Percentiles rank a stretch among this genome's conserved stretches.
These are phyloP conservation scores for Leishmania mexicana DNA, from an alignment of 208 protist genomes.

Conservation along the genomic window DNA sequence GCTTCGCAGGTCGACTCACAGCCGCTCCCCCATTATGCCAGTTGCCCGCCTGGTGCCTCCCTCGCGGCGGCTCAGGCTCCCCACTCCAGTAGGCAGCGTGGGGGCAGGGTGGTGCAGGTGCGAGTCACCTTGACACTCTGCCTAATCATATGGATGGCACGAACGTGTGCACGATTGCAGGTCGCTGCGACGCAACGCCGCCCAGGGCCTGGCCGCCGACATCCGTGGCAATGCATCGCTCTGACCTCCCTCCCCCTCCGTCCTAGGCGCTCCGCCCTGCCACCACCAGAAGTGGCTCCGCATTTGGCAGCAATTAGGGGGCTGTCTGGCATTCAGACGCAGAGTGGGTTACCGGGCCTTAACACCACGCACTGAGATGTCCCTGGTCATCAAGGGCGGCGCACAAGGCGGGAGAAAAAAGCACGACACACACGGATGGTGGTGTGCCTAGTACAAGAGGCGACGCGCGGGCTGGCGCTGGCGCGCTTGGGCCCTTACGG, in stretches of 20 bases:
- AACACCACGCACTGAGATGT: background rate
- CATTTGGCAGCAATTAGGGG: background rate
- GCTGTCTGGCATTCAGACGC: background rate
- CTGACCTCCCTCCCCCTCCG: too few relatives aligned
- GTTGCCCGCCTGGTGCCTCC: background rate
- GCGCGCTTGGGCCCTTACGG: background rate
- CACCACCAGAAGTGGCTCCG: background rate
- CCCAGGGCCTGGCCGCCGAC: background rate
- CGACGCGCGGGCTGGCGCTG: background rate
- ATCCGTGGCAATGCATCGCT: background rate
- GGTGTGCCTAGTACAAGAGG: background rate
- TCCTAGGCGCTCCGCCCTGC: background rate
- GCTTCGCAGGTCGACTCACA: background rate
- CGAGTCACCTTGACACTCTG: background rate
- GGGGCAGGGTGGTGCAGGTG: too few relatives aligned
- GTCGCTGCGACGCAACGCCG: background rate
- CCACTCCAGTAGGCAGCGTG: background rate
- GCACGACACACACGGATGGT: background rate
- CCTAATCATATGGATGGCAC: background rate
- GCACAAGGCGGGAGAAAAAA: background rate
- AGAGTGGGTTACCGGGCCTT: background rate
- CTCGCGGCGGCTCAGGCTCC: background rate
- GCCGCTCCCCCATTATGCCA: background rate
- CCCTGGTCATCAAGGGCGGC: background rate
- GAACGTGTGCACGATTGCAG: background rate